A percentile compares a stretch with the other conserved stretches of the same genome.
These are phyloP conservation scores for Glycine soja DNA, from an alignment of 306 rosid genomes.

Conservation along the genomic window DNA sequence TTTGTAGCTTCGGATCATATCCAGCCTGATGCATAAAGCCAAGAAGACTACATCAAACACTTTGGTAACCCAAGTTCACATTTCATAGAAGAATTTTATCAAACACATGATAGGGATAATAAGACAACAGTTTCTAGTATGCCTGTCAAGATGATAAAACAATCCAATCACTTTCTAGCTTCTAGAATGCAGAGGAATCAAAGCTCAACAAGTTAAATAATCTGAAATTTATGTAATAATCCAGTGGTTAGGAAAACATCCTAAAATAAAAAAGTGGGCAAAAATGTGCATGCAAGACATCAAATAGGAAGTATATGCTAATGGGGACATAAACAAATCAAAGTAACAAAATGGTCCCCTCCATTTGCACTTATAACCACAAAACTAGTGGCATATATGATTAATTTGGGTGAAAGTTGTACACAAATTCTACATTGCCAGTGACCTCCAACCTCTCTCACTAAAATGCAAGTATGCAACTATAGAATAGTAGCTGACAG, in stretches of 20 bases:
- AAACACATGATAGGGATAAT: neutral
- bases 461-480: too few relatives aligned
- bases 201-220: conserved; percentile 1
- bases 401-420: conserved; percentile 2
- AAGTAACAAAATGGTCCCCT: conserved; percentile 38
- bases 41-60: neutral
- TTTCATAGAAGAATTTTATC: conserved; percentile 18
- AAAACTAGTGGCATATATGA: neutral
- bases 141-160: neutral
- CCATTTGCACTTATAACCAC: neutral
- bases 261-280: neutral
- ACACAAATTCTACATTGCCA: neutral
- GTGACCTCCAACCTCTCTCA: neutral
- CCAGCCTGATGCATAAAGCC: conserved; percentile 25
- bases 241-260: conserved; percentile 10
- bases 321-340: neutral
- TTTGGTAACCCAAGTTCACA: neutral
- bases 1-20: conserved; percentile 46
- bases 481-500: neutral
- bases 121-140: too few relatives aligned
- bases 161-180: neutral
- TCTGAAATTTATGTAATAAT: neutral
- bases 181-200: neutral
- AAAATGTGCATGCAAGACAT: neutral
- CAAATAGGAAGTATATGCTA: conserved; percentile 9